A percentile compares a stretch with the other conserved stretches of the same genome.
Conservation (phyloP, 2,329 filamentous ascomycete genomes). For the Stenocarpella maydis region DNA sequence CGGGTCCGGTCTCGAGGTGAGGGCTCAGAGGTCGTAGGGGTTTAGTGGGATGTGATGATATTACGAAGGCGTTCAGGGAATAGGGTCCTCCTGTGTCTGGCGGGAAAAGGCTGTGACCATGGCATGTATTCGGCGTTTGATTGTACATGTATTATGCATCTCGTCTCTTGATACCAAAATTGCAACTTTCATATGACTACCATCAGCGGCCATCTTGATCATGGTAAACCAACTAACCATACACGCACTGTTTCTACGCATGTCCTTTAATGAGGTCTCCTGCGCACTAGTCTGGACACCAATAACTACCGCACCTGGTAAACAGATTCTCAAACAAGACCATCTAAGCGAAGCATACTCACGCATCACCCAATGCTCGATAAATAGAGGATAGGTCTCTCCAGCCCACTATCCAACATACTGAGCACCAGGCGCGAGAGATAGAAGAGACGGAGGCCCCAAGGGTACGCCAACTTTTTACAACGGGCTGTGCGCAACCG, state of each 20-base stretch:
- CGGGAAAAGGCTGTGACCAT: not conserved
- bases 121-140: constrained; percentile 4
- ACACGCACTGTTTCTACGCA: not conserved
- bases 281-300: not conserved
- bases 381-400: no score
- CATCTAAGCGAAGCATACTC: not conserved
- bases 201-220: not conserved
- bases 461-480: constrained; percentile 2
- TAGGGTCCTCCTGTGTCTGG: not conserved
- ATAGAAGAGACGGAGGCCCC: not conserved
- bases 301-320: not conserved
- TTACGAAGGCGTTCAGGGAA: constrained; percentile 7
- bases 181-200: not conserved
- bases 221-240: not conserved
- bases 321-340: not conserved
- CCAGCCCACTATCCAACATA: no score
- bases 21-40: constrained; percentile 21
- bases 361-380: not conserved
- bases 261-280: not conserved
- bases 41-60: not conserved
- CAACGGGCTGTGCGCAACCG: constrained; percentile 3
- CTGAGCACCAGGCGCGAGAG: not conserved
- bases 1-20: constrained; percentile 64
- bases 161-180: constrained; percentile 33
- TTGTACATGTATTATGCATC: constrained; percentile 11